Percentiles rank a stretch among this genome's conserved stretches.
Evolutionary conservation across 305 asterid genomes (phyloP).

Genomic region (Coffea humblotiana): DNA sequence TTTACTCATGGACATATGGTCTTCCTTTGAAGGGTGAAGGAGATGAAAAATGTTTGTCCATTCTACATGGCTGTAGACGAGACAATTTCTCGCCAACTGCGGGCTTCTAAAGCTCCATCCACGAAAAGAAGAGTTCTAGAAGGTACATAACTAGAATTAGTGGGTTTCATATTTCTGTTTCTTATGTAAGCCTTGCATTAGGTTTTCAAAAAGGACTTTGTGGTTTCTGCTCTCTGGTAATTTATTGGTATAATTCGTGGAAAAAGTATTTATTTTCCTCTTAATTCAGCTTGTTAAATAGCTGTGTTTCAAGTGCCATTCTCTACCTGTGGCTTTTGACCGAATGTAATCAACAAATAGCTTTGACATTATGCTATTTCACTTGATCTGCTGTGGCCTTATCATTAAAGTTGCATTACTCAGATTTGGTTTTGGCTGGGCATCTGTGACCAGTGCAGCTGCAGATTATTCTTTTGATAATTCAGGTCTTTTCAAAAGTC

Average conservation of each 20-base stretch:
- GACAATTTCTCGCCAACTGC: conserved; percentile 83
- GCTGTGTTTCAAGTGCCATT: not conserved
- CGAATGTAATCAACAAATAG: not conserved
- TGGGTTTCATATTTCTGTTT: conserved; percentile 20
- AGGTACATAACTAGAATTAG: conserved; percentile 46
- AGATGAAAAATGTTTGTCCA: conserved; percentile 90
- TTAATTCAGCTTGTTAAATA: not conserved
- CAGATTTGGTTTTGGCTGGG: not conserved
- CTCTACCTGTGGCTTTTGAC: not conserved
- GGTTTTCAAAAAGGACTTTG: not conserved
- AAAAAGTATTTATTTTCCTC: not conserved
- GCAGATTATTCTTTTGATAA: not conserved
- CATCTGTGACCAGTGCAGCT: not conserved
- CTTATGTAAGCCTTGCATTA: conserved; percentile 19
- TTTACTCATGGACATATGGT: conserved; percentile 92
- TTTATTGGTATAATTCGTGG: not conserved
- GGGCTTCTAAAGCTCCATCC: conserved; percentile 80
- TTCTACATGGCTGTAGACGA: conserved; percentile 92
- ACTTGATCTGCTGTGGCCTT: not conserved
- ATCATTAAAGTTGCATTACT: not conserved
- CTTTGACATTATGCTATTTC: not conserved
- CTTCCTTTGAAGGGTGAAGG: conserved; percentile 85
- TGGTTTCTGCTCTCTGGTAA: conserved; percentile 1
- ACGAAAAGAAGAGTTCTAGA: conserved; percentile 62
- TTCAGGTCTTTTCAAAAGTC: not conserved